Conservation (phyloP, 176 grass and related monocot species). For the Lolium perenne region DNA sequence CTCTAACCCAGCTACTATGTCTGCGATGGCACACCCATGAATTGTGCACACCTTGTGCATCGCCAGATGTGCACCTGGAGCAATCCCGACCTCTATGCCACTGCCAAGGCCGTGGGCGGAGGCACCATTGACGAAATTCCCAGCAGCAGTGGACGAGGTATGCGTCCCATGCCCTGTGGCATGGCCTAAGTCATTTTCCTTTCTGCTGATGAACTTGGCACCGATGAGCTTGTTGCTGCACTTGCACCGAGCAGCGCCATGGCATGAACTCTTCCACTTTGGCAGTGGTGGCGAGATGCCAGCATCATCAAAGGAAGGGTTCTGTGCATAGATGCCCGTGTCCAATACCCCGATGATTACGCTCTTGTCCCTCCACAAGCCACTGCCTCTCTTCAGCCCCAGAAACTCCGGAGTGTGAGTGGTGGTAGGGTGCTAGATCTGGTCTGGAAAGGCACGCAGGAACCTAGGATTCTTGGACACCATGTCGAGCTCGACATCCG, state of each 20-base stretch:
- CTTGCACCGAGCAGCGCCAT: not conserved
- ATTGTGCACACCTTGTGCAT: conserved; percentile 61
- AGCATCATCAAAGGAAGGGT: conserved; percentile 55
- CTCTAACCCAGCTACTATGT: conserved; percentile 56
- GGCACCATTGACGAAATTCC: conserved; percentile 32
- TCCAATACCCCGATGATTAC: conserved; percentile 55
- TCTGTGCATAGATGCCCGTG: conserved; percentile 40
- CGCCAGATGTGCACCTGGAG: conserved; percentile 58
- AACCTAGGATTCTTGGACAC: conserved; percentile 46
- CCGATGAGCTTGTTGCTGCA: conserved; percentile 69
- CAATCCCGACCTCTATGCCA: conserved; percentile 44
- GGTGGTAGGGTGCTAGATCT: conserved; percentile 34
- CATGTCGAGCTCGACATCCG: conserved; percentile 7
- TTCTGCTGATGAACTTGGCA: not conserved
- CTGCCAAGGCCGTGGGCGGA: conserved; percentile 31
- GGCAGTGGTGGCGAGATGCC: conserved; percentile 54
- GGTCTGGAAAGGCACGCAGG: conserved; percentile 44
- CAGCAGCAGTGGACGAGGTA: conserved; percentile 49
- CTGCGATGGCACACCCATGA: conserved; percentile 33
- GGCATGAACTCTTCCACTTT: conserved; percentile 56
- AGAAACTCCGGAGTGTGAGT: conserved; percentile 53
- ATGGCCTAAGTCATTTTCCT: conserved; percentile 12
- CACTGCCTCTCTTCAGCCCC: not conserved
- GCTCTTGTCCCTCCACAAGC: conserved; percentile 46
- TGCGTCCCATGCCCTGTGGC: conserved; percentile 59